phyloP scores from a whole-genome alignment of 140 eudicot genomes.

The Cichorium intybus region DNA sequence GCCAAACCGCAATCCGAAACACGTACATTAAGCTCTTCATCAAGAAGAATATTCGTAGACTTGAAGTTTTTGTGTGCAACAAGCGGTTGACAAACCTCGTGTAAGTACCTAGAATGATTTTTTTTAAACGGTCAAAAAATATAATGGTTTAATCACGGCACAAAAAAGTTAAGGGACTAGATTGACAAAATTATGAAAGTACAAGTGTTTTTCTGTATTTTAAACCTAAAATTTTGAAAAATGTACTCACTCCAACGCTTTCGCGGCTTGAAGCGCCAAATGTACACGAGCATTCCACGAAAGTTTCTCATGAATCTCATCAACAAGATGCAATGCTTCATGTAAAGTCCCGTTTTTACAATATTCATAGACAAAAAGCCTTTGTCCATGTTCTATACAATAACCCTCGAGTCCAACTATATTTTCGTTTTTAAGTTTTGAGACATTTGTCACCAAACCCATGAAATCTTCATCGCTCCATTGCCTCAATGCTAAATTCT shows the following conservation, averaged over 20 bases:
- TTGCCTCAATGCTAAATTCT: constrained; percentile 38
- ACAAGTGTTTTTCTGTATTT: neutral
- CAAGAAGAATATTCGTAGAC: constrained; percentile 68
- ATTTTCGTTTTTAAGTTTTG: constrained; percentile 56
- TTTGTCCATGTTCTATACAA: constrained; percentile 68
- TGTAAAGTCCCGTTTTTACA: constrained; percentile 64
- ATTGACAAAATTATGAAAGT: too few relatives aligned
- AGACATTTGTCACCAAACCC: constrained; percentile 48
- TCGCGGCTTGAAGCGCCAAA: constrained; percentile 71
- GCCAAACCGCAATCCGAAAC: constrained; percentile 83
- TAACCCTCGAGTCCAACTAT: constrained; percentile 67
- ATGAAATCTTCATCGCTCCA: constrained; percentile 59
- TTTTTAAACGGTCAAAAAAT: too few relatives aligned
- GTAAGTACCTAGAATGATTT: constrained; percentile 76
- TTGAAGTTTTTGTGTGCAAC: constrained; percentile 66
- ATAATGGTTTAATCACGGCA: too few relatives aligned
- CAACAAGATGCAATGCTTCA: constrained; percentile 64
- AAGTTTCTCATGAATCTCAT: constrained; percentile 51
- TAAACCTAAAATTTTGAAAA: neutral
- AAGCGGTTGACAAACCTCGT: constrained; percentile 54
- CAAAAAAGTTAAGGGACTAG: too few relatives aligned
- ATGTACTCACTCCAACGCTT: constrained; percentile 62
- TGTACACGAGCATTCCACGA: constrained; percentile 67
- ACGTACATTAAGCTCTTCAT: constrained; percentile 50
- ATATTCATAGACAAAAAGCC: constrained; percentile 57